Evolutionary conservation across 225 moss, liverwort and hornwort genomes (phyloP), one percentile per base, ranked within the genome.

Genomic region (Asterella californica): DNA sequence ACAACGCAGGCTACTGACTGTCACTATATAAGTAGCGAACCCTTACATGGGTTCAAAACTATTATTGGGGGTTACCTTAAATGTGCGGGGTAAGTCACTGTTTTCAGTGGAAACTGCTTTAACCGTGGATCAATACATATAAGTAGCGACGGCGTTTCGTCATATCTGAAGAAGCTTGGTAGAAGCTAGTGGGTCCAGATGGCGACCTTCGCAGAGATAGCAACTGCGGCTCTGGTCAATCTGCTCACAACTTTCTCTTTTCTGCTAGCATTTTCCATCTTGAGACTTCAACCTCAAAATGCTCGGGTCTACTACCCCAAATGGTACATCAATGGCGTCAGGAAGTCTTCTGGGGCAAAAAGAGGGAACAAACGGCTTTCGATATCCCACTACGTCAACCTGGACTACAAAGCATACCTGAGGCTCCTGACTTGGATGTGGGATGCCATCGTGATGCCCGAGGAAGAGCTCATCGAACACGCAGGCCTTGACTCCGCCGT

Each of bases 401-500:
- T 79, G 0, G 42, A 89, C 37, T 90, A 83, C 33, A 86, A 34
- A 4, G 82, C 88, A 6, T 94, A 96, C 72, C 9, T 89, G 3
- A 82, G 75, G 64, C 84, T 91, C 61, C 83, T 89, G 15, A 82
- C 75, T 0, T 96, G 96, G 96, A 83, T 92, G 36, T 64, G 50
- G 11, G n/a, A 42, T 34, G 87, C 96, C 2, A 78, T 96, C 6
- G 83, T 69, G 3, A 96, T 96, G 95, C 9, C 91, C 0, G 93
- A 96, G 66, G 76, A 91, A 70, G 87, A 82, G 54, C 85, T 96
- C 29, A 96, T 96, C 17, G 91, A 90, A 0, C 92, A 93, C 42
- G 92, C 93, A 0, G 93, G 95, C 38, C 90, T 96, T 36, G 95
- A 96, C 79, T 90, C 95, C 1, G 87, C 15, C 34, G 83, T 91